phyloP scores from a whole-genome alignment of 495 filamentous ascomycete genomes.

The Trichocladium uniseriatum region DNA sequence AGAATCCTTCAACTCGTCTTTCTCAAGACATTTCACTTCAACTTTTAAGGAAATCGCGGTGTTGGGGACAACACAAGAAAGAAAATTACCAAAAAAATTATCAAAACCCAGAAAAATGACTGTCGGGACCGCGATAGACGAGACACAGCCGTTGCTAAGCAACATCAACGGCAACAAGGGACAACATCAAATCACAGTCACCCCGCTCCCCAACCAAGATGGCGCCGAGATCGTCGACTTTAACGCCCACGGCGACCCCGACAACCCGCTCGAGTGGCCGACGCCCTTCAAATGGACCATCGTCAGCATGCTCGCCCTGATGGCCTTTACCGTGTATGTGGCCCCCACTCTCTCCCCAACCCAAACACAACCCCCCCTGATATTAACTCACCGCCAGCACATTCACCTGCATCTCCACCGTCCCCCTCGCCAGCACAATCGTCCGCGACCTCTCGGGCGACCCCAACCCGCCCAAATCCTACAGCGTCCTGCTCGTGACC shows the following conservation, averaged over 20 bases:
- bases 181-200: slow-evolving; percentile 4
- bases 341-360: not conserved
- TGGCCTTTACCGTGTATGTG: slow-evolving; percentile 47
- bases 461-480: slow-evolving; percentile 30
- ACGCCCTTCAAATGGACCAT: slow-evolving; percentile 41
- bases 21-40: too few relatives aligned
- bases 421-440: slow-evolving; percentile 44
- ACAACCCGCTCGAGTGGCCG: slow-evolving; percentile 48
- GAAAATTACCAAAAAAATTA: too few relatives aligned
- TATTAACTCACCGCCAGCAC: slow-evolving; percentile 26
- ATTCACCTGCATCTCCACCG: slow-evolving; percentile 47
- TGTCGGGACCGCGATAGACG: not conserved
- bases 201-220: not conserved
- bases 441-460: slow-evolving; percentile 36
- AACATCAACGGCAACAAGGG: slow-evolving; percentile 10
- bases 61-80: too few relatives aligned
- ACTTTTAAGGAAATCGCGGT: too few relatives aligned
- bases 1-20: too few relatives aligned
- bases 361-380: too few relatives aligned
- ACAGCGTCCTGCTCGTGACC: slow-evolving; percentile 47
- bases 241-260: slow-evolving; percentile 38
- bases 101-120: too few relatives aligned
- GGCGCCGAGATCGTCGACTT: slow-evolving; percentile 31
- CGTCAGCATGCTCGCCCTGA: slow-evolving; percentile 38
- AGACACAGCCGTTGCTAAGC: slow-evolving; percentile 8